Conservation (phyloP, 73 alveolate genomes). For the Halteria grandinella region DNA sequence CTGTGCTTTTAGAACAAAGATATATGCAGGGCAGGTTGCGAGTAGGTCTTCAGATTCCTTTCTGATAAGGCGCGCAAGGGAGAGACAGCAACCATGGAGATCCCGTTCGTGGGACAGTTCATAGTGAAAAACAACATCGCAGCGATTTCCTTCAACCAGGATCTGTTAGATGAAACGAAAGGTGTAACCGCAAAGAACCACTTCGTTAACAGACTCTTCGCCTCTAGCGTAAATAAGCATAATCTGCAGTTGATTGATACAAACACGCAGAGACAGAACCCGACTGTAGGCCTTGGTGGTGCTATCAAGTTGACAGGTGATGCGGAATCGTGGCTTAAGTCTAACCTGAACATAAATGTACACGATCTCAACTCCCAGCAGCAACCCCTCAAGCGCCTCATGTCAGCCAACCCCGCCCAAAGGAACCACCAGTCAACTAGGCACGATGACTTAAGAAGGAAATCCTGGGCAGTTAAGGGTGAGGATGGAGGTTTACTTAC, state of each 20-base stretch:
- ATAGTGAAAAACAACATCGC: constrained; percentile 51
- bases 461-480: constrained; percentile 31
- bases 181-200: constrained; percentile 59
- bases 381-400: no score
- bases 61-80: constrained; percentile 50
- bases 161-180: constrained; percentile 18
- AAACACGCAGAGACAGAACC: constrained; percentile 13
- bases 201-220: constrained; percentile 40
- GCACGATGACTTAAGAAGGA: constrained; percentile 36
- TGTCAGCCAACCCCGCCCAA: constrained; percentile 16
- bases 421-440: constrained; percentile 28
- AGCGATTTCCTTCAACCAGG: constrained; percentile 49
- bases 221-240: constrained; percentile 28
- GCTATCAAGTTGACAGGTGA: constrained; percentile 41
- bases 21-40: constrained; percentile 39
- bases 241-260: constrained; percentile 31
- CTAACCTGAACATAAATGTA: constrained; percentile 43
- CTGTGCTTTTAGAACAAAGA: constrained; percentile 51
- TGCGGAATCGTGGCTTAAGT: constrained; percentile 55
- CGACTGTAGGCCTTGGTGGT: constrained; percentile 44
- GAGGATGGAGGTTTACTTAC: constrained; percentile 17
- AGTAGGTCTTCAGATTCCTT: constrained; percentile 24
- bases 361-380: no score
- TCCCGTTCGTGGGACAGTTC: constrained; percentile 68
- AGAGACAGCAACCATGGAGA: constrained; percentile 48